Percentiles rank a stretch among this genome's conserved stretches.
phyloP scores from a whole-genome alignment of 495 filamentous ascomycete genomes.

The Trichoderma virens region DNA sequence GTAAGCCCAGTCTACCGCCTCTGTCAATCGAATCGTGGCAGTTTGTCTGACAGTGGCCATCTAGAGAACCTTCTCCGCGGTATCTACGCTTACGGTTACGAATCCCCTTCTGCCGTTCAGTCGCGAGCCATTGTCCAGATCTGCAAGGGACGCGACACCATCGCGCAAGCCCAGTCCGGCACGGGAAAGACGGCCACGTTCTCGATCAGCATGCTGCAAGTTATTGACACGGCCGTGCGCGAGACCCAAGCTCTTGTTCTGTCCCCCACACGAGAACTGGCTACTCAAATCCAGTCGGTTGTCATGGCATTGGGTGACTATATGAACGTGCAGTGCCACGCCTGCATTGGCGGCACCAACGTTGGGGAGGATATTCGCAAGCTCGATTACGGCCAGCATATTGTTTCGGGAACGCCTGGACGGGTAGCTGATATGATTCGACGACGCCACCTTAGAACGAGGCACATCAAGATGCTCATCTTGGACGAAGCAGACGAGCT shows the following conservation, averaged over 20 bases:
- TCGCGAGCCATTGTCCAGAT: conserved; percentile 97
- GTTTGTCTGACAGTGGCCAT: conserved; percentile 7
- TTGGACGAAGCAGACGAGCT: conserved; percentile 99
- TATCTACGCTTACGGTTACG: conserved; percentile 98
- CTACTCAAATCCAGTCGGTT: conserved; percentile 98
- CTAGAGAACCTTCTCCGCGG: conserved; percentile 86
- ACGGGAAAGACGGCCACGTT: conserved; percentile 99
- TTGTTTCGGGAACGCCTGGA: conserved; percentile 93
- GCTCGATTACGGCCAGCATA: conserved; percentile 90
- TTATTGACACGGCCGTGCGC: conserved; percentile 89
- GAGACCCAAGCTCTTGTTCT: conserved; percentile 94
- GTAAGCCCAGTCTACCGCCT: conserved; percentile 17
- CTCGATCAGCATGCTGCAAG: conserved; percentile 96
- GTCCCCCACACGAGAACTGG: conserved; percentile 93
- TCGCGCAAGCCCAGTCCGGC: conserved; percentile 98
- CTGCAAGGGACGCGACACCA: conserved; percentile 96
- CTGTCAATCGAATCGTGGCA: background rate
- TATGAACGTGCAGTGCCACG: conserved; percentile 99
- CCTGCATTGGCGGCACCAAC: conserved; percentile 97
- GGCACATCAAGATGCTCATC: conserved; percentile 98
- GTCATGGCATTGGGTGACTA: conserved; percentile 97
- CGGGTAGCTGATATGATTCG: conserved; percentile 99
- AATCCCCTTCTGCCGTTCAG: conserved; percentile 94
- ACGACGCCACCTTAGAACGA: conserved; percentile 85
- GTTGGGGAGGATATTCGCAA: conserved; percentile 97